Conservation (phyloP, 2,329 filamentous ascomycete genomes). For the Fusarium guadeloupense region DNA sequence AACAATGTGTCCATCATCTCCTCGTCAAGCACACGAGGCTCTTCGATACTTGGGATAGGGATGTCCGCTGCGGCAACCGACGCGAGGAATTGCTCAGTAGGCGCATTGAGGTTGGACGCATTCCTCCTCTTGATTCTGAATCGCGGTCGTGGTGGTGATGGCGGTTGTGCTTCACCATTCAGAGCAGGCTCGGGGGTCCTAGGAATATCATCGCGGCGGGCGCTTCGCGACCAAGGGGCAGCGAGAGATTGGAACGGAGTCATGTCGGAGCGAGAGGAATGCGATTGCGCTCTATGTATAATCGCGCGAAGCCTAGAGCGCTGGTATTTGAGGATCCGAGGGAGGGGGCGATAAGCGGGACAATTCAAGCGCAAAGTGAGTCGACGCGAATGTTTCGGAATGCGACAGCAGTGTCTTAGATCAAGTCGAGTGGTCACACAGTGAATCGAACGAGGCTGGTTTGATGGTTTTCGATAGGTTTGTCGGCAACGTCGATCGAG, state of each 20-base stretch:
- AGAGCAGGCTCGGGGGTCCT: conserved; percentile 63
- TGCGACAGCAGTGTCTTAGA: conserved; percentile 39
- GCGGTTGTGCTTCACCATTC: conserved; percentile 50
- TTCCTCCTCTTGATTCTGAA: conserved; percentile 66
- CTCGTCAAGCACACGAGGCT: conserved; percentile 58
- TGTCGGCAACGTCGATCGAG: conserved; percentile 9
- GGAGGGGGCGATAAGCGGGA: conserved; percentile 8
- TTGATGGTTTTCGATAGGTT: conserved; percentile 10
- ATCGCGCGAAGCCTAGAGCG: conserved; percentile 15
- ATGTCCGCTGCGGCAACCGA: conserved; percentile 72
- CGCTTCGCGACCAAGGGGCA: conserved; percentile 56
- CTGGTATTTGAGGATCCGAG: conserved; percentile 30
- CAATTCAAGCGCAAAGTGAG: conserved; percentile 23
- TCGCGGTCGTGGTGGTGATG: conserved; percentile 62
- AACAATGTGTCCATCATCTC: conserved; percentile 54
- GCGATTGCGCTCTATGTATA: conserved; percentile 26
- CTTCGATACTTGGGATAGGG: conserved; percentile 71
- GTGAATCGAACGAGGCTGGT: conserved; percentile 5
- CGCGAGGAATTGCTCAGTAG: conserved; percentile 73
- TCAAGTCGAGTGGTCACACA: conserved; percentile 24
- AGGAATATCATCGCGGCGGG: conserved; percentile 52
- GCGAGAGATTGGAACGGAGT: conserved; percentile 57
- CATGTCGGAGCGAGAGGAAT: conserved; percentile 50
- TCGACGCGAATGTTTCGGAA: conserved; percentile 36
- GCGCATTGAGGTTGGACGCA: conserved; percentile 62